phyloP scores from a whole-genome alignment of 768 basidiomycete genomes.

The Ramaria sp. region DNA sequence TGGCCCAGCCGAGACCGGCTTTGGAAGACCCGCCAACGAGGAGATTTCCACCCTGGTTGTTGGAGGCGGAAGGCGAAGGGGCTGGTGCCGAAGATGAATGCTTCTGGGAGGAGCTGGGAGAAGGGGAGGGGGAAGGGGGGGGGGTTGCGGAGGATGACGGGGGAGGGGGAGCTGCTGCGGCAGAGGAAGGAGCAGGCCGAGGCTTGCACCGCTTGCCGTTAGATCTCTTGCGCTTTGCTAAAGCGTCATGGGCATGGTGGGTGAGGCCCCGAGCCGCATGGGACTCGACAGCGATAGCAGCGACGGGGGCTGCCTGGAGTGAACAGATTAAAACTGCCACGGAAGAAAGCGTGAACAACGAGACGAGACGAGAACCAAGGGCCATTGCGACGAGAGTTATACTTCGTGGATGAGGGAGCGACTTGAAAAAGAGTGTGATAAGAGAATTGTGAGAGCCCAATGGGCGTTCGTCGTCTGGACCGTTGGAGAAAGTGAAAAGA shows the following conservation, averaged over 20 bases:
- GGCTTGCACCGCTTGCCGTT: conserved; percentile 47
- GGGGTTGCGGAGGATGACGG: conserved; percentile 11
- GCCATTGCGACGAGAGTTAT: conserved; percentile 30
- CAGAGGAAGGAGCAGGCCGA: conserved; percentile 26
- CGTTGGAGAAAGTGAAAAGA: conserved; percentile 3
- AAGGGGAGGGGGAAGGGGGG: conserved; percentile 12
- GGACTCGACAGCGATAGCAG: conserved; percentile 40
- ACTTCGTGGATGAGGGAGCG: neutral
- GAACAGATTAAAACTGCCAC: conserved; percentile 47
- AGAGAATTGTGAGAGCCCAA: neutral
- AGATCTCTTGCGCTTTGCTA: conserved; percentile 43
- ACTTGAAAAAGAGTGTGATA: conserved; percentile 12
- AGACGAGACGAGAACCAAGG: conserved; percentile 35
- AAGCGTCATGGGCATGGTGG: conserved; percentile 29
- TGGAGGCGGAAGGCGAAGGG: conserved; percentile 8
- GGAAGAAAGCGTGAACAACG: conserved; percentile 47
- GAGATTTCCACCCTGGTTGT: too few relatives aligned
- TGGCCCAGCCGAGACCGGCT: neutral
- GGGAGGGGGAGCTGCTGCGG: conserved; percentile 10
- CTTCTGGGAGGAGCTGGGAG: conserved; percentile 16
- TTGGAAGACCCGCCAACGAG: conserved; percentile 5
- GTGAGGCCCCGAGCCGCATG: conserved; percentile 34
- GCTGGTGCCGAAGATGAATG: conserved; percentile 14
- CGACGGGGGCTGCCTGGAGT: conserved; percentile 33
- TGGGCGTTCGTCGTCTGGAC: conserved; percentile 6